Evolutionary conservation across 169 alveolate species (phyloP).

Genomic region (Eimeria praecox): DNA sequence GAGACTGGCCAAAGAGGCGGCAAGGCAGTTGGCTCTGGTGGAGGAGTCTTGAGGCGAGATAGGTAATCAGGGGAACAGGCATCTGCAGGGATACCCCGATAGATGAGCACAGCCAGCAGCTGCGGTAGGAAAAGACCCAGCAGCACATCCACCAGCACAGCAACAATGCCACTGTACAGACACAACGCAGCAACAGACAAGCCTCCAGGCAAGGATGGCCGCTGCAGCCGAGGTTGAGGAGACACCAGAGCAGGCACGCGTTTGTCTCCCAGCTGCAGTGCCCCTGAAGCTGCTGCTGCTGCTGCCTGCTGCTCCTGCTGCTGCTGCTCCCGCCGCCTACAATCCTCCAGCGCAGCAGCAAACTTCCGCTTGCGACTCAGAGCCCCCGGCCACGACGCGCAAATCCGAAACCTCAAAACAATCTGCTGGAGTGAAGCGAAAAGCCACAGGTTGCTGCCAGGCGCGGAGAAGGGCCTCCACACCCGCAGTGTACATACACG

Average conservation of each 20-base stretch:
- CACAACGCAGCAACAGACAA: slow-evolving; percentile 60
- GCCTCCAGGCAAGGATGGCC: slow-evolving; percentile 17
- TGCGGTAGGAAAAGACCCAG: slow-evolving; percentile 74
- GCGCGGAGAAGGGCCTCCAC: slow-evolving; percentile 22
- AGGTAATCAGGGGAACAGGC: slow-evolving; percentile 48
- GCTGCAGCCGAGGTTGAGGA: slow-evolving; percentile 33
- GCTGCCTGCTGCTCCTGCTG: slow-evolving; percentile 65
- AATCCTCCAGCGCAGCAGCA: slow-evolving; percentile 16
- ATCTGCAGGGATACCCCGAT: slow-evolving; percentile 32
- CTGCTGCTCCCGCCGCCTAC: slow-evolving; percentile 28
- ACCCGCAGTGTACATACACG: slow-evolving; percentile 10
- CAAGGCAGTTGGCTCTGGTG: background rate
- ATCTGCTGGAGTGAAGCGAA: slow-evolving; percentile 46
- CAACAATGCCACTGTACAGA: slow-evolving; percentile 16
- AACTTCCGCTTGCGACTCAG: slow-evolving; percentile 12
- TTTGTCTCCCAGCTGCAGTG: slow-evolving; percentile 18
- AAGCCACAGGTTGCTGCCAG: slow-evolving; percentile 33
- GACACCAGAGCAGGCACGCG: slow-evolving; percentile 23
- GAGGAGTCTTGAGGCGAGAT: background rate
- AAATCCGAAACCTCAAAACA: background rate
- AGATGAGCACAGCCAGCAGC: slow-evolving; percentile 59
- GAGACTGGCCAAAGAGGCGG: slow-evolving; percentile 57
- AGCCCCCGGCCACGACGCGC: slow-evolving; percentile 62
- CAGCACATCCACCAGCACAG: slow-evolving; percentile 51
- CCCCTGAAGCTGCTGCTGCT: slow-evolving; percentile 36